Percentiles rank a stretch among this genome's conserved stretches.
phyloP scores from a whole-genome alignment of 2,329 filamentous ascomycete genomes.

The Tolypocladium pustulatum region DNA sequence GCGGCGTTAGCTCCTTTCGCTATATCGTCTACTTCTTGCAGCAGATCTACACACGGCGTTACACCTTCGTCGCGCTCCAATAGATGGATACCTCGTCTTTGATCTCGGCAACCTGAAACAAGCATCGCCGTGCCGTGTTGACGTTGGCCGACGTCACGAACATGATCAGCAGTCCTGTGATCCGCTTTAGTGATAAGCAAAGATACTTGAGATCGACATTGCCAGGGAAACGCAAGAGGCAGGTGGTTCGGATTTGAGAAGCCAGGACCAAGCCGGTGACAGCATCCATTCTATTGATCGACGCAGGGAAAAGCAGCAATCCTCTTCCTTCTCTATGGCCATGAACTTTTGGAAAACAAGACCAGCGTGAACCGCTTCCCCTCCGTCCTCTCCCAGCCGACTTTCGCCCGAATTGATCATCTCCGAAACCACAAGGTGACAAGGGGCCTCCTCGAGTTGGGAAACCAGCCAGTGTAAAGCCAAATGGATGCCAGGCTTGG shows the following conservation, averaged over 20 bases:
- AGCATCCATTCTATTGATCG: slow-evolving; percentile 8
- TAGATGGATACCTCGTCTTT: not conserved
- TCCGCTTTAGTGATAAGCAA: not conserved
- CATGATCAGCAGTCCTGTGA: not conserved
- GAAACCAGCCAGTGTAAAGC: not conserved
- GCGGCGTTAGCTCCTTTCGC: slow-evolving; percentile 4
- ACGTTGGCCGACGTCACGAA: not conserved
- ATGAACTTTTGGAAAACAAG: slow-evolving; percentile 7
- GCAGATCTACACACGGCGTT: not conserved
- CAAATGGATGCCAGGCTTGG: not conserved
- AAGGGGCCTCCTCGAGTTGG: not conserved
- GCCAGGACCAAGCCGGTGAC: slow-evolving; percentile 3
- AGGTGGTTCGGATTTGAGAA: not conserved
- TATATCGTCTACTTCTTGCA: not conserved
- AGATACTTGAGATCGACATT: not conserved
- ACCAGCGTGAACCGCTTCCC: not conserved
- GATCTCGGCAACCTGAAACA: not conserved
- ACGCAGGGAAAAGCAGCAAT: slow-evolving; percentile 1
- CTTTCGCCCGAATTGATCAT: not conserved
- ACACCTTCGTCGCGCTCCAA: not conserved
- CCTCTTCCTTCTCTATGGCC: slow-evolving; percentile 4
- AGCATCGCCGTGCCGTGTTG: not conserved
- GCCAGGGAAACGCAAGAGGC: not conserved
- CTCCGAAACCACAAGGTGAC: not conserved
- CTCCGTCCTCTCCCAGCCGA: not conserved